A percentile compares a stretch with the other conserved stretches of the same genome.
Conservation (phyloP, 192 early-diverging fungal genomes). For the Entomortierella lignicola region DNA sequence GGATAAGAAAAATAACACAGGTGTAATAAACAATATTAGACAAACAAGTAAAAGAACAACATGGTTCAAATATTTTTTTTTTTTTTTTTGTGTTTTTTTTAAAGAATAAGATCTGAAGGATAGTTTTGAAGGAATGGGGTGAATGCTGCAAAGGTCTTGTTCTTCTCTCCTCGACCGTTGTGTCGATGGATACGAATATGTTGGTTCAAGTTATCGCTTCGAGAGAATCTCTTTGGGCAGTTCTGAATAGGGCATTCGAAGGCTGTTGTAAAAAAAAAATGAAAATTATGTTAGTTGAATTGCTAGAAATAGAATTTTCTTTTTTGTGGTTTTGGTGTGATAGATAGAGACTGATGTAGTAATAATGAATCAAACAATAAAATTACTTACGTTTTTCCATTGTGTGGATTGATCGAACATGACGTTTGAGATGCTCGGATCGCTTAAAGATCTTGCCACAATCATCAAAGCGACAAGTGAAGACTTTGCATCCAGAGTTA, state of each 20-base stretch:
- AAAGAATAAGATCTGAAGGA: conserved; percentile 27
- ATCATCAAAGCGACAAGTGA: conserved; percentile 63
- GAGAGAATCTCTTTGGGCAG: conserved; percentile 67
- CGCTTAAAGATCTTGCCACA: conserved; percentile 72
- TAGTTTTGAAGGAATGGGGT: conserved; percentile 57
- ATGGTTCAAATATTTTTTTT: no score
- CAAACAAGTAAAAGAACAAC: neutral
- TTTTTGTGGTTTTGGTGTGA: no score
- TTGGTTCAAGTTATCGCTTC: conserved; percentile 68
- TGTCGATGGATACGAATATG: conserved; percentile 70
- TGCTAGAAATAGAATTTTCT: no score
- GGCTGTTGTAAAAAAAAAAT: conserved; percentile 41
- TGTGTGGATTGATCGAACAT: conserved; percentile 70
- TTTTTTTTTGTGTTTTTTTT: no score
- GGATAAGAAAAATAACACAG: no score
- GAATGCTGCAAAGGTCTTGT: conserved; percentile 51
- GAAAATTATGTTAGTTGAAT: conserved; percentile 1
- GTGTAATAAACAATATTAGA: neutral
- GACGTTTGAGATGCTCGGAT: conserved; percentile 71
- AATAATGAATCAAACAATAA: no score
- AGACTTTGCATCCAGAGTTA: conserved; percentile 60
- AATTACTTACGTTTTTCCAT: conserved; percentile 69
- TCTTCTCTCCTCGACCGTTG: conserved; percentile 63
- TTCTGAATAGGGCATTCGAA: conserved; percentile 64
- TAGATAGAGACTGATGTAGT: no score